Percentiles rank a stretch among this genome's conserved stretches.
These are phyloP conservation scores for Ramichloridium luteum DNA, from an alignment of 2,329 filamentous ascomycete species.

Conservation along the genomic window DNA sequence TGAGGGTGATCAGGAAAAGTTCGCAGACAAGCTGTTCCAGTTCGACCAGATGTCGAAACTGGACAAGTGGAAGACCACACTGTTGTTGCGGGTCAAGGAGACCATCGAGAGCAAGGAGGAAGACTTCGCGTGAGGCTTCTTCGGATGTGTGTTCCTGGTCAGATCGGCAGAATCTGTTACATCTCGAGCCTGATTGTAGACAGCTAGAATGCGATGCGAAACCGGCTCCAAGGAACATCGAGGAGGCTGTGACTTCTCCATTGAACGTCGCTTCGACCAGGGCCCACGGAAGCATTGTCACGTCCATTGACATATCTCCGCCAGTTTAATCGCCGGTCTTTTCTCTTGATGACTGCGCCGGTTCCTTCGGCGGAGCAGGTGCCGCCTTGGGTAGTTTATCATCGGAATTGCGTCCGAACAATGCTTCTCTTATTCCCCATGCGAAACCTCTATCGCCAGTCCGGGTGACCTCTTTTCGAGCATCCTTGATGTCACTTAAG, in stretches of 20 bases:
- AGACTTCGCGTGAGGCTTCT: slow-evolving; percentile 53
- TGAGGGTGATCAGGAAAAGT: slow-evolving; percentile 66
- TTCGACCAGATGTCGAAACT: slow-evolving; percentile 87
- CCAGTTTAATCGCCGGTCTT: too few relatives aligned
- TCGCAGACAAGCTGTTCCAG: slow-evolving; percentile 75
- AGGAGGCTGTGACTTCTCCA: background rate
- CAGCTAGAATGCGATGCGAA: background rate
- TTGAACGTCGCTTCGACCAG: too few relatives aligned
- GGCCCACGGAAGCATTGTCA: too few relatives aligned
- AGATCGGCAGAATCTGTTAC: too few relatives aligned
- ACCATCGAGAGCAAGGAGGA: slow-evolving; percentile 60
- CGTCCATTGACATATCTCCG: background rate
- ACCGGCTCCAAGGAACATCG: background rate
- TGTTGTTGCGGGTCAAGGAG: slow-evolving; percentile 73
- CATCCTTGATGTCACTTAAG: slow-evolving; percentile 17
- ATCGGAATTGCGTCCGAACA: too few relatives aligned
- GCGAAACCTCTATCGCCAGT: slow-evolving; percentile 12
- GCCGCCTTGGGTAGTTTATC: slow-evolving; percentile 1
- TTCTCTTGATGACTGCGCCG: too few relatives aligned
- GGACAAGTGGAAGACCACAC: slow-evolving; percentile 92
- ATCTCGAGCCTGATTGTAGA: slow-evolving; percentile 1
- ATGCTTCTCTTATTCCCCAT: slow-evolving; percentile 16
- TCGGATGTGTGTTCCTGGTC: too few relatives aligned
- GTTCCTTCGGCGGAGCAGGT: slow-evolving; percentile 1
- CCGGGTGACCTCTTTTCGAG: slow-evolving; percentile 10